Percentiles rank a stretch among this genome's conserved stretches.
Conservation (phyloP, 371 early-diverging fungal species). For the Apophysomyces elegans region DNA sequence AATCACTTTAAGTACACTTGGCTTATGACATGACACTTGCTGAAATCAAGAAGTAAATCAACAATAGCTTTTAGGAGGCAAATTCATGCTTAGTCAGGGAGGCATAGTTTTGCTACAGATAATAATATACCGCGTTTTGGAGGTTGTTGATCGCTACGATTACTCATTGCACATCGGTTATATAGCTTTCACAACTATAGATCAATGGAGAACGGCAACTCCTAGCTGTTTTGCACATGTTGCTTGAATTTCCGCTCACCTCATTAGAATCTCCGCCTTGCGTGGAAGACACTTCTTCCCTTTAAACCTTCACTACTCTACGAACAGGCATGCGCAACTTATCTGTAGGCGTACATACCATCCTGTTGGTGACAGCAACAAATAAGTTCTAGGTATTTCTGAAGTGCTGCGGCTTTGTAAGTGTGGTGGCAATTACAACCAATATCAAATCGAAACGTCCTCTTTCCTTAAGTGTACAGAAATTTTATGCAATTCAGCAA, state of each 20-base stretch:
- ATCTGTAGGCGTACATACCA: no score
- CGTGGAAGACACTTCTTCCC: no score
- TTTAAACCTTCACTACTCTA: no score
- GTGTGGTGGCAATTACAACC: no score
- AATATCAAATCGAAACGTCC: no score
- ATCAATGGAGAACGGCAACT: not conserved
- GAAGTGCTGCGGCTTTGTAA: no score
- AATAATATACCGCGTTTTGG: not conserved
- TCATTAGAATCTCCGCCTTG: no score
- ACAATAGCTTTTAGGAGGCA: constrained; percentile 12
- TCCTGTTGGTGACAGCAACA: no score
- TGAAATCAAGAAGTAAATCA: constrained; percentile 29
- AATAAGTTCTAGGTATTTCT: no score
- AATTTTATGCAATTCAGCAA: no score
- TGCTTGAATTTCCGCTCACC: not conserved
- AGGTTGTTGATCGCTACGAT: not conserved
- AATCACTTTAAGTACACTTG: not conserved
- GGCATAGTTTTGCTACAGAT: not conserved
- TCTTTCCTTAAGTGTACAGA: no score
- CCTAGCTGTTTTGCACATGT: not conserved
- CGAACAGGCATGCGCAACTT: no score
- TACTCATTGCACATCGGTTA: not conserved
- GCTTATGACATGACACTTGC: constrained; percentile 16
- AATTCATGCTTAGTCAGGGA: not conserved
- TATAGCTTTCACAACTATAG: not conserved